Conservation (phyloP, 1,139 yeast genomes). For the Entelexis sorbosivorans region DNA sequence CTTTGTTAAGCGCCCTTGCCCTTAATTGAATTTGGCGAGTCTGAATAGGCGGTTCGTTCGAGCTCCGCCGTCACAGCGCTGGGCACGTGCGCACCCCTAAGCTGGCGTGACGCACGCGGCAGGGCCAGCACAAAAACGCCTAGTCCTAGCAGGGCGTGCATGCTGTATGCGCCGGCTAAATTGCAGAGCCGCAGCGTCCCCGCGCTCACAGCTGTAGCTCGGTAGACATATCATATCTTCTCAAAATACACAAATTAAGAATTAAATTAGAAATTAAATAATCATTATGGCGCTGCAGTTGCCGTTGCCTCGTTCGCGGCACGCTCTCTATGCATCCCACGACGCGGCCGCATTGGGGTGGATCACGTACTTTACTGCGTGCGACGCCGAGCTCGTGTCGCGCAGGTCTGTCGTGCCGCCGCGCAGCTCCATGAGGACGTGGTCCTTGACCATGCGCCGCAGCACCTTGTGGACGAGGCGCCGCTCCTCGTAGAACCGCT, state of each 20-base stretch:
- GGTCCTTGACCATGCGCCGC: slow-evolving; percentile 73
- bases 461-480: slow-evolving; percentile 68
- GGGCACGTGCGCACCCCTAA: no score
- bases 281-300: background rate
- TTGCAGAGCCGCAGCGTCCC: no score
- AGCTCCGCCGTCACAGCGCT: no score
- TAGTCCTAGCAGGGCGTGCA: no score
- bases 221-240: no score
- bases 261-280: background rate
- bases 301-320: no score
- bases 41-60: background rate
- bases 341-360: slow-evolving; percentile 56
- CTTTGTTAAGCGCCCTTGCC: background rate
- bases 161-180: no score
- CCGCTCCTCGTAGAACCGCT: slow-evolving; percentile 60
- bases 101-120: no score
- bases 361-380: slow-evolving; percentile 42
- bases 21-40: background rate
- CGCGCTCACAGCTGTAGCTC: no score
- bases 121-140: no score
- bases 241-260: no score
- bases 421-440: slow-evolving; percentile 69
- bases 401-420: slow-evolving; percentile 41
- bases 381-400: slow-evolving; percentile 28
- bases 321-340: slow-evolving; percentile 12